Percentiles rank a stretch among this genome's conserved stretches.
Conservation (phyloP, 306 rosid species). For the Phaseolus lunatus region DNA sequence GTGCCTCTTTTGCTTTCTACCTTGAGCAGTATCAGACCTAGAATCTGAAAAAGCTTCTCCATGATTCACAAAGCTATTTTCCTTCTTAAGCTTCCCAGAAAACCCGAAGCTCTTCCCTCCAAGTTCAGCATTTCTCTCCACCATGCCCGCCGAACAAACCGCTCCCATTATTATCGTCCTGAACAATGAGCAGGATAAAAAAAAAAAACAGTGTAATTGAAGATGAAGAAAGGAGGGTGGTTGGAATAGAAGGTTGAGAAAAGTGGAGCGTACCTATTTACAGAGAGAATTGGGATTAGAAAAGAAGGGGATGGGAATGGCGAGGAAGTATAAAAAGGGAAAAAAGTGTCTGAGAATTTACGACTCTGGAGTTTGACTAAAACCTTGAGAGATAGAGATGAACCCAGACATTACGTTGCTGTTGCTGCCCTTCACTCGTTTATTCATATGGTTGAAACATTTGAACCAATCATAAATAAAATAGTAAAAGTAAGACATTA, state of each 20-base stretch:
- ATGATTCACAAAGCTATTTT: slow-evolving; percentile 38
- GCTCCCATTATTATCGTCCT: slow-evolving; percentile 71
- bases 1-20: slow-evolving; percentile 45
- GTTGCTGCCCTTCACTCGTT: not conserved
- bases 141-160: slow-evolving; percentile 72
- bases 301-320: not conserved
- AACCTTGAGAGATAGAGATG: slow-evolving; percentile 24
- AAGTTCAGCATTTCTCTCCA: slow-evolving; percentile 45
- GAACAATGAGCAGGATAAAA: not conserved
- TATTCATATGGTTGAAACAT: slow-evolving; percentile 39
- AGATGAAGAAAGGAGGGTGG: not conserved
- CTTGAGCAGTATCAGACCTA: slow-evolving; percentile 38
- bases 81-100: slow-evolving; percentile 59
- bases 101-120: slow-evolving; percentile 50
- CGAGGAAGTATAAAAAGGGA: not conserved
- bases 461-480: slow-evolving; percentile 9
- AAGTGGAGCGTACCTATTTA: slow-evolving; percentile 16
- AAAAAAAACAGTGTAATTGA: not conserved
- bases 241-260: not conserved
- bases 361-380: slow-evolving; percentile 54
- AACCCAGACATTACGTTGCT: not conserved
- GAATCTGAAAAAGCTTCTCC: slow-evolving; percentile 45
- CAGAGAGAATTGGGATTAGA: slow-evolving; percentile 25
- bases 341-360: slow-evolving; percentile 40
- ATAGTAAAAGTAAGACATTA: slow-evolving; percentile 36